Conservation (phyloP, 768 basidiomycete species). For the Melanogaster broomeanus region DNA sequence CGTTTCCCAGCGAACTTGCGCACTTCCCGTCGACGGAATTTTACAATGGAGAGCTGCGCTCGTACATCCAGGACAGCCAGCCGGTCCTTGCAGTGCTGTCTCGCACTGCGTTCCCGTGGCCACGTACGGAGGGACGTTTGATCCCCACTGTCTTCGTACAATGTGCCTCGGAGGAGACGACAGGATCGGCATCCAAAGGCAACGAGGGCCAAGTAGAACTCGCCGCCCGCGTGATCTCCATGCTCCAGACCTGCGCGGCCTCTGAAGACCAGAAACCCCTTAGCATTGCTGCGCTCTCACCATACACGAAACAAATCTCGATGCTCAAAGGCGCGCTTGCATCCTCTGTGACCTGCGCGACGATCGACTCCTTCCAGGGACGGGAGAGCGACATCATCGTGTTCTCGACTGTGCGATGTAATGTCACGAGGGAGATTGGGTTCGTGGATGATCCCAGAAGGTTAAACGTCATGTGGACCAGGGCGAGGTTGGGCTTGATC, state of each 20-base stretch:
- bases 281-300: conserved; percentile 40
- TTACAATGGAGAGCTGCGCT: conserved; percentile 54
- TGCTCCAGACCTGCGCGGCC: conserved; percentile 33
- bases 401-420: conserved; percentile 65
- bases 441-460: conserved; percentile 60
- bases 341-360: conserved; percentile 14
- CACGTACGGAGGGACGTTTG: conserved; percentile 33
- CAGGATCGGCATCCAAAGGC: conserved; percentile 59
- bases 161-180: conserved; percentile 58
- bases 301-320: conserved; percentile 58
- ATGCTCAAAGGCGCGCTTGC: conserved; percentile 43
- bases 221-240: conserved; percentile 46
- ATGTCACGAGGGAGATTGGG: conserved; percentile 59
- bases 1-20: conserved; percentile 62
- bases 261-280: background rate
- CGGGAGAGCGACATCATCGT: conserved; percentile 68
- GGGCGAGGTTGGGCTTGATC: conserved; percentile 57
- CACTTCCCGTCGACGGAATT: conserved; percentile 64
- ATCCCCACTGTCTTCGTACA: conserved; percentile 60
- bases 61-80: conserved; percentile 43
- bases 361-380: conserved; percentile 55
- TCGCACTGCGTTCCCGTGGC: conserved; percentile 59
- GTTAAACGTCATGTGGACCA: conserved; percentile 73
- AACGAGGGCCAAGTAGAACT: conserved; percentile 60
- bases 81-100: conserved; percentile 39